Conservation (phyloP, 139 green algal genomes). For the Pseudopediastrum boryanum region DNA sequence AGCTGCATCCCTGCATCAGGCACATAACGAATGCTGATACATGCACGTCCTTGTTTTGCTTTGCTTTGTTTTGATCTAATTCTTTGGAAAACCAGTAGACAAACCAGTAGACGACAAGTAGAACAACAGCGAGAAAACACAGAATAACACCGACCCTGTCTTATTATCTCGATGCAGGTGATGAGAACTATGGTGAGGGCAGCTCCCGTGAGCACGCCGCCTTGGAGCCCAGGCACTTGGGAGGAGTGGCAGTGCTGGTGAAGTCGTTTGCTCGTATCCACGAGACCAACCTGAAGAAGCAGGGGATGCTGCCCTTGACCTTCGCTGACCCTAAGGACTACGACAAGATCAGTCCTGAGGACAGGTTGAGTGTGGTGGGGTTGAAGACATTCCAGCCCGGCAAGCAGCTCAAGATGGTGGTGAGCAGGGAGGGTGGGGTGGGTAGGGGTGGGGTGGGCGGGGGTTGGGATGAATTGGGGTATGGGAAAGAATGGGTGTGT, state of each 20-base stretch:
- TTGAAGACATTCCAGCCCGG: conserved; percentile 83
- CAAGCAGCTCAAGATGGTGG: conserved; percentile 74
- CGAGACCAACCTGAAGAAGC: conserved; percentile 98
- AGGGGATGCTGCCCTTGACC: conserved; percentile 79
- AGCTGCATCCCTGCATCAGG: no score
- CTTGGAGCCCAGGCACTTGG: conserved; percentile 94
- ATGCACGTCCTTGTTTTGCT: no score
- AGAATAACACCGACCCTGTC: neutral
- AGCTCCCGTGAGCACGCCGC: conserved; percentile 91
- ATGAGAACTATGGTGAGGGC: conserved; percentile 96
- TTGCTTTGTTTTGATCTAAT: no score
- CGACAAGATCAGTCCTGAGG: conserved; percentile 78
- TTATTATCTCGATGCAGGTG: conserved; percentile 32
- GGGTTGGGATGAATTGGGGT: no score
- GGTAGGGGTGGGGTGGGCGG: no score
- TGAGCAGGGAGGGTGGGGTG: neutral
- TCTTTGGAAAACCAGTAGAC: no score
- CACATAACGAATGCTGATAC: no score
- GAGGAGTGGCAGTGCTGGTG: conserved; percentile 88
- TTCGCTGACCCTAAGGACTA: conserved; percentile 94
- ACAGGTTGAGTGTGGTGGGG: conserved; percentile 84
- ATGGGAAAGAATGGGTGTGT: no score
- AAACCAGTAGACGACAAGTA: no score
- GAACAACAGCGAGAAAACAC: no score
- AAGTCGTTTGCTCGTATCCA: conserved; percentile 97